Evolutionary conservation across 208 protist genomes (phyloP).

Genomic region (Leishmania lainsoni): DNA sequence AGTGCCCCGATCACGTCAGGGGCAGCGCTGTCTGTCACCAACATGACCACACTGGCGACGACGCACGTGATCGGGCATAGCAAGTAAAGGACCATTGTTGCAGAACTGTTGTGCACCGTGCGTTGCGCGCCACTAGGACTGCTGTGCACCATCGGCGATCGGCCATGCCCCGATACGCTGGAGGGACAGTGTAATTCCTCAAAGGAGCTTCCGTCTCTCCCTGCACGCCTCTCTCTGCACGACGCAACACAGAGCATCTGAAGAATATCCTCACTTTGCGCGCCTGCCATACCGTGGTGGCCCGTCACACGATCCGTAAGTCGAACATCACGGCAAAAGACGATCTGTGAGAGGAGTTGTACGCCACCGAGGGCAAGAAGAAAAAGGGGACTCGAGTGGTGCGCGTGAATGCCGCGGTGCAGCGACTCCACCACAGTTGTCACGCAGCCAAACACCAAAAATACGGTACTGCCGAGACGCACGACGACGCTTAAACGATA

Average conservation of each 20-base stretch:
- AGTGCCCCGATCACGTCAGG: conserved; percentile 31
- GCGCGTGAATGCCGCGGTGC: conserved; percentile 43
- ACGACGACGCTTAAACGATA: conserved; percentile 54
- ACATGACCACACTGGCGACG: conserved; percentile 8
- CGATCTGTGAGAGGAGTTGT: conserved; percentile 42
- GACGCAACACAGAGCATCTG: conserved; percentile 11
- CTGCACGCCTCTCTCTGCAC: neutral
- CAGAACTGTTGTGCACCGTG: conserved; percentile 12
- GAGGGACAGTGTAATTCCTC: neutral
- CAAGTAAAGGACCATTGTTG: conserved; percentile 4
- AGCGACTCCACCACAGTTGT: conserved; percentile 52
- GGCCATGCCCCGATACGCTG: too few relatives aligned
- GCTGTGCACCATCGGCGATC: neutral
- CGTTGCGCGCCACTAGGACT: neutral
- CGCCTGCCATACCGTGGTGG: conserved; percentile 22
- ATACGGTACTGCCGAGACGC: conserved; percentile 51
- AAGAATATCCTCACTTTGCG: conserved; percentile 35
- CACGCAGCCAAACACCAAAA: conserved; percentile 65
- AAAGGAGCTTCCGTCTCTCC: conserved; percentile 15
- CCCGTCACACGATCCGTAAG: conserved; percentile 59
- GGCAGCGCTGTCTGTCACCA: conserved; percentile 14
- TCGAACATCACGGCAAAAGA: conserved; percentile 52
- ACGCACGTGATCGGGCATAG: conserved; percentile 22
- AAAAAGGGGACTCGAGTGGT: conserved; percentile 30
- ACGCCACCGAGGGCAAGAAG: conserved; percentile 27